phyloP scores from a whole-genome alignment of 2,329 filamentous ascomycete species.

The Neospermospora avenae region DNA sequence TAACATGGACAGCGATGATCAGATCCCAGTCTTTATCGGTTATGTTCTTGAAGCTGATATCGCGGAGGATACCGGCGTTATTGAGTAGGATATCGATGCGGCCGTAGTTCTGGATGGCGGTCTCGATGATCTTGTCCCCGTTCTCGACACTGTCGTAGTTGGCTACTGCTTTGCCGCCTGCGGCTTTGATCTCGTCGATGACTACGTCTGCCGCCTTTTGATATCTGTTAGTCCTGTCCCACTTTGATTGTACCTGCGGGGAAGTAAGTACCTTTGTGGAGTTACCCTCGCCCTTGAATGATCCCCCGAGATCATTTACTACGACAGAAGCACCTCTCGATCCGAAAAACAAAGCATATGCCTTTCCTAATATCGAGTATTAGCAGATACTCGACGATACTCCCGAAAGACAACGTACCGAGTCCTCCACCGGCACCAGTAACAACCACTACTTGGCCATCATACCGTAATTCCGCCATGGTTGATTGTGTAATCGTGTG shows the following conservation, averaged over 20 bases:
- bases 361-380: conserved; percentile 62
- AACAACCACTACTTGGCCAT: conserved; percentile 85
- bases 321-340: conserved; percentile 91
- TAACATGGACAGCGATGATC: conserved; percentile 88
- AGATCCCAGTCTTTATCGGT: conserved; percentile 96
- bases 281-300: conserved; percentile 87
- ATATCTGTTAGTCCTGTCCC: conserved; percentile 9
- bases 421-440: conserved; percentile 82
- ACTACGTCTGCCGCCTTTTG: conserved; percentile 75
- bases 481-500: conserved; percentile 27
- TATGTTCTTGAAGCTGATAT: conserved; percentile 98
- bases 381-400: neutral
- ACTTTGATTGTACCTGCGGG: neutral
- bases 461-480: conserved; percentile 69
- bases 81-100: conserved; percentile 95
- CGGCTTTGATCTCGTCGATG: conserved; percentile 77
- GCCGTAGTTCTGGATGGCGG: conserved; percentile 75
- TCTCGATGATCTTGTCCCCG: conserved; percentile 91
- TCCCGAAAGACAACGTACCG: conserved; percentile 35
- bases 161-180: conserved; percentile 91
- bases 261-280: conserved; percentile 67
- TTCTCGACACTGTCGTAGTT: conserved; percentile 96
- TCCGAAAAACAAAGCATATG: conserved; percentile 83
- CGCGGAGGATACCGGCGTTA: conserved; percentile 90
- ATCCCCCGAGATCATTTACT: conserved; percentile 92